phyloP scores from a whole-genome alignment of 2,329 filamentous ascomycete genomes.

The Alternaria sp. region DNA sequence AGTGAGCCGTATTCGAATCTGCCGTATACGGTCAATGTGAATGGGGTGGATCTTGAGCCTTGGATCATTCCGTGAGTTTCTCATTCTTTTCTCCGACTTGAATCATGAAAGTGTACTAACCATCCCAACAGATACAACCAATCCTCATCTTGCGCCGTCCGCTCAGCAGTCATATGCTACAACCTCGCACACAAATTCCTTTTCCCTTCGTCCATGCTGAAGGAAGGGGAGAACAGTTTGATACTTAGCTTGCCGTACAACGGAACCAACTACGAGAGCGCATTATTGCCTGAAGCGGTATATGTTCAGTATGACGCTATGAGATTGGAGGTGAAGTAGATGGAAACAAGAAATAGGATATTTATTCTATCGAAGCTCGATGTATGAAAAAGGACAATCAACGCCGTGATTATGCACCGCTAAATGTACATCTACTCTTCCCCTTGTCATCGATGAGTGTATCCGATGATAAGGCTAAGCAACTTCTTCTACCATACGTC shows the following conservation, averaged over 20 bases:
- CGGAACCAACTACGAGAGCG: constrained; percentile 61
- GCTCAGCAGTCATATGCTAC: constrained; percentile 68
- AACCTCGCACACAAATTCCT: constrained; percentile 66
- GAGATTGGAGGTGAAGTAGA: constrained; percentile 61
- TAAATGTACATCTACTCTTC: not conserved
- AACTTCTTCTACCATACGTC: constrained; percentile 49
- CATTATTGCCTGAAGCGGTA: constrained; percentile 55
- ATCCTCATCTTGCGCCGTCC: constrained; percentile 65
- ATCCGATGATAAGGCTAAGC: constrained; percentile 19
- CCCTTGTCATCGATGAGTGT: not conserved
- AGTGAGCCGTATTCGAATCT: constrained; percentile 62
- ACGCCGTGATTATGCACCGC: constrained; percentile 3
- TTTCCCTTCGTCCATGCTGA: constrained; percentile 59
- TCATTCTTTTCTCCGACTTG: no score
- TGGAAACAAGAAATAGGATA: not conserved
- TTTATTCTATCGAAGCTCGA: not conserved
- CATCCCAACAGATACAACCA: constrained; percentile 56
- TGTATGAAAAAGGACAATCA: not conserved
- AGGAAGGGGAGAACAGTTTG: constrained; percentile 62
- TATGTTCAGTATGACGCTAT: constrained; percentile 73
- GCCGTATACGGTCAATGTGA: constrained; percentile 58
- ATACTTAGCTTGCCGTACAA: constrained; percentile 66
- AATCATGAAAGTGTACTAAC: constrained; percentile 25
- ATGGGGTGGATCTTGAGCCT: constrained; percentile 54
- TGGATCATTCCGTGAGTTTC: constrained; percentile 63